Conservation (phyloP, 345 rosid genomes). For the Microthlaspi erraticum region DNA sequence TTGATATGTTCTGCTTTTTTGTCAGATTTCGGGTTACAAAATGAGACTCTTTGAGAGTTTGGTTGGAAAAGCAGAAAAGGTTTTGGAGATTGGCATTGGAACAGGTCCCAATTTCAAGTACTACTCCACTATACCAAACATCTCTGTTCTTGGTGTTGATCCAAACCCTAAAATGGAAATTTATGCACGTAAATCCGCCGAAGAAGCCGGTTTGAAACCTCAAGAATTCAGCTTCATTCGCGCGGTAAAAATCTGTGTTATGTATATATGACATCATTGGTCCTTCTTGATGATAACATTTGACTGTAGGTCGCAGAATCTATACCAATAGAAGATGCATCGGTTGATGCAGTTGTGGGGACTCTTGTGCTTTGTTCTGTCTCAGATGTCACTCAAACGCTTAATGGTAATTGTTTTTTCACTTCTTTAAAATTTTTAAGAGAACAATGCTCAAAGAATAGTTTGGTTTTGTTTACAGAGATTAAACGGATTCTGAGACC, state of each 20-base stretch:
- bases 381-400: conserved; percentile 56
- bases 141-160: conserved; percentile 73
- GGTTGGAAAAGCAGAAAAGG: conserved; percentile 63
- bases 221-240: conserved; percentile 64
- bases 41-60: conserved; percentile 58
- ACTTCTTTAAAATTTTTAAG: background rate
- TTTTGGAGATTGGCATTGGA: conserved; percentile 87
- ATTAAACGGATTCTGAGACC: conserved; percentile 79
- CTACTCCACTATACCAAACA: conserved; percentile 52
- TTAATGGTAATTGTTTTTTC: conserved; percentile 53
- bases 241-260: conserved; percentile 50
- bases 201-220: conserved; percentile 62
- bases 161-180: conserved; percentile 78
- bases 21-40: conserved; percentile 70
- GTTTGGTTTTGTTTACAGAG: conserved; percentile 49
- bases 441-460: background rate
- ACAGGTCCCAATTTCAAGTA: conserved; percentile 86
- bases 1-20: background rate
- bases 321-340: conserved; percentile 70
- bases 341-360: conserved; percentile 87
- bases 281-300: conserved; percentile 14
- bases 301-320: conserved; percentile 70
- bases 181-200: conserved; percentile 66
- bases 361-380: conserved; percentile 91
- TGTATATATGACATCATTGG: background rate